A percentile compares a stretch with the other conserved stretches of the same genome.
phyloP scores from a whole-genome alignment of 192 early-diverging fungal species.

The Oehlia diaphana region DNA sequence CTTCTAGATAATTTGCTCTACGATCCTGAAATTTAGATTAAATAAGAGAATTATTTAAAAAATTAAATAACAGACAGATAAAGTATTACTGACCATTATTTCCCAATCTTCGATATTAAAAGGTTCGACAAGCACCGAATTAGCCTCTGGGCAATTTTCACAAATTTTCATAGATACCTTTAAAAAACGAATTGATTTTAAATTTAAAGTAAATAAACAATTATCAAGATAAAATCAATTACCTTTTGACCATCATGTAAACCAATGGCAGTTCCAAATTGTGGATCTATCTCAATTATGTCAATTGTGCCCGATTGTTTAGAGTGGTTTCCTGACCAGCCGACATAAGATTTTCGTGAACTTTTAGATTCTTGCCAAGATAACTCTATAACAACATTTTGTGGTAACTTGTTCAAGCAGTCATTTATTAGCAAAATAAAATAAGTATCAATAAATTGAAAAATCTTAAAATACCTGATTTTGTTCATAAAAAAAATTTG shows the following conservation, averaged over 20 bases:
- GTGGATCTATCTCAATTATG: slow-evolving; percentile 70
- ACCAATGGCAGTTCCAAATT: slow-evolving; percentile 65
- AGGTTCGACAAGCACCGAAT: slow-evolving; percentile 67
- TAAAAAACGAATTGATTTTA: background rate
- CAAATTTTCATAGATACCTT: slow-evolving; percentile 63
- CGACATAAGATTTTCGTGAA: slow-evolving; percentile 51
- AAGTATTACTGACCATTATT: slow-evolving; percentile 54
- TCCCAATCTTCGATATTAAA: slow-evolving; percentile 78
- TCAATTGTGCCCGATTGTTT: slow-evolving; percentile 25
- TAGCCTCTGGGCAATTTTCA: slow-evolving; percentile 53
- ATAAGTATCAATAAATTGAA: background rate
- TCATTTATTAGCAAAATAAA: background rate
- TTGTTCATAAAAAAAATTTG: background rate
- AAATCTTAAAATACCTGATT: background rate
- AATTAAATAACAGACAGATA: background rate
- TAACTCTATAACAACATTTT: slow-evolving; percentile 63
- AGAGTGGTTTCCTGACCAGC: slow-evolving; percentile 59
- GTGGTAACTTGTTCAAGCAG: slow-evolving; percentile 41
- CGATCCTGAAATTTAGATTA: slow-evolving; percentile 49
- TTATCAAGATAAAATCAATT: background rate
- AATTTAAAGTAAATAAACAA: background rate
- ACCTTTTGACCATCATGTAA: slow-evolving; percentile 62
- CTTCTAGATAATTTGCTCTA: slow-evolving; percentile 74
- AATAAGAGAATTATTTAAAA: background rate
- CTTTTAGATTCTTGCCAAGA: slow-evolving; percentile 46